Base-by-base conservation (phyloP, 2,329 filamentous ascomycete species). In the Nothophoma quercina region DNA sequence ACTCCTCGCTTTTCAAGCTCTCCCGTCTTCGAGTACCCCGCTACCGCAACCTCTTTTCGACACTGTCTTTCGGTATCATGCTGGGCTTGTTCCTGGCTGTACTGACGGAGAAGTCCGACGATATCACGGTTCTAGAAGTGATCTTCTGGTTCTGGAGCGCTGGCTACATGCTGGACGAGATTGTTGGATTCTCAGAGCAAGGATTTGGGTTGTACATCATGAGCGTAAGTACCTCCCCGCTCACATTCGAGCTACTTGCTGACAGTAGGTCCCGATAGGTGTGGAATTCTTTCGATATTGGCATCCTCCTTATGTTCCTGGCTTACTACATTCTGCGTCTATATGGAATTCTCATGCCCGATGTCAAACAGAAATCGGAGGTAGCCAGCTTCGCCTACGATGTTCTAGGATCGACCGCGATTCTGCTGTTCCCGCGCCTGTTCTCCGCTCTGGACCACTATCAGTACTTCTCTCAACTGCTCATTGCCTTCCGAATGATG, bases 191-290 rank as follows among this genome's bases (percentile, higher is more conserved):
- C 80, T 96, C 93, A 62, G 93, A 98, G 73, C 92, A 97, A 75
- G 93, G 93, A 2, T 97, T 97, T 72, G 93, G 92, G 29, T 84
- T 98, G 23, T 98, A 97, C 76, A 91, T 97, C 67, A 93, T 97
- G 87, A 96, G 91, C 72, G 95, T 97, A 73, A 97, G 93, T 93
- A n/a, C n/a, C n/a, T n/a, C n/a, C n/a, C n/a, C n/a, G n/a, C n/a
- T n/a, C n/a, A n/a, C n/a, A n/a, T n/a, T n/a, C n/a, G n/a, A n/a
- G n/a, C n/a, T n/a, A n/a, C n/a, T n/a, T 97, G 45, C 86, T 96
- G 55, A 81, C 39, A 15, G 26, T 45, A n/a, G 21, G 30, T 16
- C n/a, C 9, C n/a, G n/a, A 23, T 26, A 33, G 29, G n/a, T 47
- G 72, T 97, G 93, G 93, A 97, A 97, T 73, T 86, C 93, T 29